Evolutionary conservation across 257 asterid species (phyloP).

Genomic region (Nicotiana noctiflora): DNA sequence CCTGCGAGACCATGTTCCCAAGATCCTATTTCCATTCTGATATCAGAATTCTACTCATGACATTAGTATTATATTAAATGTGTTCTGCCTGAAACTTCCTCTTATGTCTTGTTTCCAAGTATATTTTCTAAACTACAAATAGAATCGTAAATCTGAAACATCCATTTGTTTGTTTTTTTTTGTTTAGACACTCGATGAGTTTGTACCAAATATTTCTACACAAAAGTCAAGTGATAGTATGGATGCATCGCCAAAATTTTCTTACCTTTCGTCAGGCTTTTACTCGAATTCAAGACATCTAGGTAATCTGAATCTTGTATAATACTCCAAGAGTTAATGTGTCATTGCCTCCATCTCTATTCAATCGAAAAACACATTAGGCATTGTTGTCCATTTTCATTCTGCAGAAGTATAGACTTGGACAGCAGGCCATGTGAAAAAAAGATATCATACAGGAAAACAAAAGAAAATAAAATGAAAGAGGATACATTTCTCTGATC

Average conservation of each 20-base stretch:
- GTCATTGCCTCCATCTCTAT: no score
- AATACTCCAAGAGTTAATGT: no score
- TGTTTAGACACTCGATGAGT: slow-evolving; percentile 12
- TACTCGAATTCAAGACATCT: neutral
- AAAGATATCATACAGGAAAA: no score
- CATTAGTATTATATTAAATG: neutral
- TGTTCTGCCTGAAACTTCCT: no score
- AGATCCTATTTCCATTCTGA: neutral
- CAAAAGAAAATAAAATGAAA: no score
- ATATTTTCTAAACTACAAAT: neutral
- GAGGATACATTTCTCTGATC: no score
- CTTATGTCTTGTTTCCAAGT: neutral
- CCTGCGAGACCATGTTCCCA: neutral
- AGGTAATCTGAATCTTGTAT: neutral
- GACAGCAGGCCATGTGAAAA: no score
- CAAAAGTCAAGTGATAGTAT: neutral
- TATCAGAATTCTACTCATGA: neutral
- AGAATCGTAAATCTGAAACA: neutral
- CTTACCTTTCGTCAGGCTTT: neutral
- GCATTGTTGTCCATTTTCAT: no score
- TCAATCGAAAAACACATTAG: no score
- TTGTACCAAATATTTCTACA: slow-evolving; percentile 5
- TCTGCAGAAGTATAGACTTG: no score
- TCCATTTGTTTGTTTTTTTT: neutral
- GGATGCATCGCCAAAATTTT: neutral